Base-by-base conservation (phyloP, 352 stramenopile species). In the Blastocystis sp. region DNA sequence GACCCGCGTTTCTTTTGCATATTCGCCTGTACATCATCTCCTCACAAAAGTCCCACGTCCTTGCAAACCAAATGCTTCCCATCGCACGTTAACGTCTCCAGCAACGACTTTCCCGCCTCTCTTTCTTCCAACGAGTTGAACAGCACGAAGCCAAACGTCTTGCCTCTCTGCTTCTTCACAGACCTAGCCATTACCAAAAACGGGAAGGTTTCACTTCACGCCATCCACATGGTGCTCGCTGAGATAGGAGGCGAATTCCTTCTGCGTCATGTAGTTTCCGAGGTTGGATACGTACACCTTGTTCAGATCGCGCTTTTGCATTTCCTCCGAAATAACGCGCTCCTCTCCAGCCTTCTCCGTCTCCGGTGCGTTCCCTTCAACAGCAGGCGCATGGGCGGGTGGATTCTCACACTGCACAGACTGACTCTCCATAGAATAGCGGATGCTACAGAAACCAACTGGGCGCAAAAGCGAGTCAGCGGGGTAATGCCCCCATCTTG, bases 141-240 rank as follows among this genome's bases (percentile, higher is more conserved):
- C 3, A 70, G 60, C 4, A 88, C 62, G 66, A 88, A 88, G 79
- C 59, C 78, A 88, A 88, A 88, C 63, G 52, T 74, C 40, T 88
- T 88, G 21, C 68, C 78, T 57, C 68, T 40, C 57, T 76, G 64
- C 63, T 88, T 88, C 68, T 88, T 76, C 24, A 88, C 78, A 78
- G 64, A 79, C 54, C 68, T 88, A 88, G 19, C 1, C 10, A 28
- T 77, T 4, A 88, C 24, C 74, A 24, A 70, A 17, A 21, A 48
- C 38, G 34, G 11, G 11, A 14, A 48, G 7, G 2, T 14, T 1
- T 3, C 10, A 84, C 74, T 84, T 84, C 38, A 84, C 34, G n/a
- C 74, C 74, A 17, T 38, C 11, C 65, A 84, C 43, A n/a, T 84
- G 65, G 28, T 43, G 57, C 17, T 84, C 74, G 57, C 52, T 66